Evolutionary conservation across 495 filamentous ascomycete species (phyloP).

Genomic region (Trichoderma virens): DNA sequence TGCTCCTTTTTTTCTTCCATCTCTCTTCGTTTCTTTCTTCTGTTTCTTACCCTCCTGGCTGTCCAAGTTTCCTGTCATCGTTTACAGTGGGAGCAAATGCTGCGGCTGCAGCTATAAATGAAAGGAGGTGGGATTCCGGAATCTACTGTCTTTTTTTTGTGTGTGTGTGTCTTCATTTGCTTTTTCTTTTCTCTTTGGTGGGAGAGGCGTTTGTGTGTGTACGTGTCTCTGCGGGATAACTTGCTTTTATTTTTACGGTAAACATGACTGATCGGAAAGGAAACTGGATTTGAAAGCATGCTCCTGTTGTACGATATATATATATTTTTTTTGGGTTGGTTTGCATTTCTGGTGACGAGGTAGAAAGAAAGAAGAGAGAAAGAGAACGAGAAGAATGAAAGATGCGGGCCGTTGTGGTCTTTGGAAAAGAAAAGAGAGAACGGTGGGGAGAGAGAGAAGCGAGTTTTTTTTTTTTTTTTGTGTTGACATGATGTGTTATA

Average conservation of each 20-base stretch:
- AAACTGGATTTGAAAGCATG: constrained; percentile 6
- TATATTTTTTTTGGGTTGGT: neutral
- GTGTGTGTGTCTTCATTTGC: neutral
- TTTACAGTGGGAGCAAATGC: neutral
- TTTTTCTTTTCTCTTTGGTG: neutral
- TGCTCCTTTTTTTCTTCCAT: too few species aligned
- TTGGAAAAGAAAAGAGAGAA: neutral
- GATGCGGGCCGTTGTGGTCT: neutral
- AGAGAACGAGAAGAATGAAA: neutral
- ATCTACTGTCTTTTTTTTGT: neutral
- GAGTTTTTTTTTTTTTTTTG: neutral
- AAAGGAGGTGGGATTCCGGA: neutral
- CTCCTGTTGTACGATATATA: constrained; percentile 5
- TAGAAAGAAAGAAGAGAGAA: neutral
- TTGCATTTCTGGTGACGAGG: neutral
- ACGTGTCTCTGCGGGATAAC: neutral
- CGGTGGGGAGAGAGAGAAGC: neutral
- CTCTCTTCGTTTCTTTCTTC: neutral
- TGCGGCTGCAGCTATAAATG: neutral
- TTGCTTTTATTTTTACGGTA: neutral
- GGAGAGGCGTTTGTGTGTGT: neutral
- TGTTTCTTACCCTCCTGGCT: neutral
- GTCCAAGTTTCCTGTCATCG: neutral
- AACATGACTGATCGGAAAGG: constrained; percentile 9
- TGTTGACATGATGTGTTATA: neutral